A percentile compares a stretch with the other conserved stretches of the same genome.
Conservation (phyloP, 2,329 filamentous ascomycete species). For the Alternaria incomplexa region DNA sequence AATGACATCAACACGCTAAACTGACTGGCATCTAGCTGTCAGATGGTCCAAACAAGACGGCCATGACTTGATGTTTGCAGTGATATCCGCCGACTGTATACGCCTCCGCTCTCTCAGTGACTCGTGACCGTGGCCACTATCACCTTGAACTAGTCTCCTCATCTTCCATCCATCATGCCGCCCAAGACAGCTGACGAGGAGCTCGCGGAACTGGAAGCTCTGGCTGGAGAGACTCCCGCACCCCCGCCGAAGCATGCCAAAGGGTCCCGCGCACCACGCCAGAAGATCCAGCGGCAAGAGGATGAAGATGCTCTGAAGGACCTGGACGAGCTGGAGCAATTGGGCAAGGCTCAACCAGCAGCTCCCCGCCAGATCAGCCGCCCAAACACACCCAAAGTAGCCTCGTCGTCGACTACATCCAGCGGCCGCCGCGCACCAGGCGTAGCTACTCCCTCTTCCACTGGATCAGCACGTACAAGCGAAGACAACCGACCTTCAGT, state of each 20-base stretch:
- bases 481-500: constrained; percentile 70
- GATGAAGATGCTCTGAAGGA: constrained; percentile 87
- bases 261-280: constrained; percentile 51
- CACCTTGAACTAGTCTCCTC: neutral
- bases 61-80: constrained; percentile 2
- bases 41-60: constrained; percentile 17
- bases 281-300: constrained; percentile 49
- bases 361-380: constrained; percentile 69
- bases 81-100: neutral
- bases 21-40: constrained; percentile 25
- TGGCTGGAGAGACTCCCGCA: constrained; percentile 40
- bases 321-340: constrained; percentile 73
- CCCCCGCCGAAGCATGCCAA: constrained; percentile 51
- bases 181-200: constrained; percentile 55
- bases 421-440: constrained; percentile 45
- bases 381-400: constrained; percentile 79
- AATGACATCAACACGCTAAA: constrained; percentile 33
- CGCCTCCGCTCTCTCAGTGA: neutral
- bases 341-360: constrained; percentile 55
- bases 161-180: constrained; percentile 31
- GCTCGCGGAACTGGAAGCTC: constrained; percentile 52
- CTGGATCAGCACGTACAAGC: constrained; percentile 50
- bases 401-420: constrained; percentile 53
- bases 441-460: constrained; percentile 47
- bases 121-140: neutral